Base-by-base conservation (phyloP, 2,329 filamentous ascomycete species). In the Ambrosiella xylebori region DNA sequence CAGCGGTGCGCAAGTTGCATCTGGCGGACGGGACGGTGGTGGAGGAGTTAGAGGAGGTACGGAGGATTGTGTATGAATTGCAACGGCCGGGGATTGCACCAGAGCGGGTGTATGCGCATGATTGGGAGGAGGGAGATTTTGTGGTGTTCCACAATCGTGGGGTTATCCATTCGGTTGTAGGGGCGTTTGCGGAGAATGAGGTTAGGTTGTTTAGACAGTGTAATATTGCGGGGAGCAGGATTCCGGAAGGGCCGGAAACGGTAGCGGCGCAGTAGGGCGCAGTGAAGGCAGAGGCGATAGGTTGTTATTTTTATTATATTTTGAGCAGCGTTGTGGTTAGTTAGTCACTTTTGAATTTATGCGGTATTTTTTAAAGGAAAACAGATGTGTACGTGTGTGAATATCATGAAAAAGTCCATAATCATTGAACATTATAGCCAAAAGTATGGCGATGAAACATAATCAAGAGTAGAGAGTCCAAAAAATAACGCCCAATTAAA, bases 81-180 rank as follows among this genome's bases (percentile, higher is more conserved):
- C 85, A 90, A 70, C 73, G 86, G 7, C 85, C 85, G 2, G 85
- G 78, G 0, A 89, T 90, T 63, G 77, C 79, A 11, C 85, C 86
- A 0, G 67, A 74, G 59, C 73, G 75, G 61, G 84, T 90, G 9
- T 88, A 88, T 66, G 72, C 84, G 7, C 82, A 88, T 64, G 84
- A 89, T 64, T 90, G 86, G 86, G 73, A 84, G 63, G 80, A 86
- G 66, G 85, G 85, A 4, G 86, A 89, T 65, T 69, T 88, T 59
- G 86, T 88, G 0, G 71, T 90, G 35, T 90, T 90, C 69, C 84
- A 90, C 68, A 90, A 90, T 65, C 79, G 84, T 8, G 86, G 85
- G 1, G 74, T 88, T 13, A 66, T 89, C 58, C 86, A 91, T 68
- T 83, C 79, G 2, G 86, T 90, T 1, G 85, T 87, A 0, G 86